Percentiles rank a stretch among this genome's conserved stretches.
phyloP scores from a whole-genome alignment of 2,329 filamentous ascomycete genomes.

The Magnaporthales sp. region DNA sequence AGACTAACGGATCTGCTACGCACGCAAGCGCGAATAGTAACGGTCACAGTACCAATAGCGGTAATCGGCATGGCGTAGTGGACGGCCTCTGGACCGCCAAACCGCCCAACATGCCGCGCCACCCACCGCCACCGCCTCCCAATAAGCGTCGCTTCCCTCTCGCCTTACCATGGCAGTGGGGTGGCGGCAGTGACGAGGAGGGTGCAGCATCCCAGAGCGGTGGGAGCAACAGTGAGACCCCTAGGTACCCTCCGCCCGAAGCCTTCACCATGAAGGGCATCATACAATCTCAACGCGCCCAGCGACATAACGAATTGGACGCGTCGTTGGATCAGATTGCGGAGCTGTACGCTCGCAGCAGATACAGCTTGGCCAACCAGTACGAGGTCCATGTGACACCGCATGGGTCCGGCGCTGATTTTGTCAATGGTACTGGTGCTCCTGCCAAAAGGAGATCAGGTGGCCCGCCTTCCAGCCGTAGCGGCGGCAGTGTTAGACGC shows the following conservation, averaged over 20 bases:
- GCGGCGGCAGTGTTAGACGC: slow-evolving; percentile 7
- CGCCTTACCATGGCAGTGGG: slow-evolving; percentile 20
- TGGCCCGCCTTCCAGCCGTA: not conserved
- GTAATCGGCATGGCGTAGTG: slow-evolving; percentile 2
- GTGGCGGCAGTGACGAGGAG: slow-evolving; percentile 9
- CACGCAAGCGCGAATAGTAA: not conserved
- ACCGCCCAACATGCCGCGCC: slow-evolving; percentile 1
- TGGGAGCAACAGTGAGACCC: slow-evolving; percentile 10
- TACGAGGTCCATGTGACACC: slow-evolving; percentile 58
- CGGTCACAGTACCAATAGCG: not conserved
- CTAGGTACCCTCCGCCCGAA: slow-evolving; percentile 50
- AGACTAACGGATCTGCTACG: slow-evolving; percentile 9
- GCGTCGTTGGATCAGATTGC: slow-evolving; percentile 56
- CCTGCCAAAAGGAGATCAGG: not conserved
- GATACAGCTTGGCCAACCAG: slow-evolving; percentile 58
- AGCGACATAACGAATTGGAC: slow-evolving; percentile 33
- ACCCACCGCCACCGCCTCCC: slow-evolving; percentile 1
- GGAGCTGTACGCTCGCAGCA: slow-evolving; percentile 56
- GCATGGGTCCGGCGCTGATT: slow-evolving; percentile 47
- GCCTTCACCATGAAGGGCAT: slow-evolving; percentile 59
- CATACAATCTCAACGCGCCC: slow-evolving; percentile 35
- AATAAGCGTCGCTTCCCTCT: slow-evolving; percentile 1
- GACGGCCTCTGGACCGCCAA: slow-evolving; percentile 1
- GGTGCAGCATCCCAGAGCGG: not conserved
- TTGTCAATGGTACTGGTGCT: slow-evolving; percentile 20